Conservation (phyloP, 192 early-diverging fungal genomes). For the Podila verticillata region DNA sequence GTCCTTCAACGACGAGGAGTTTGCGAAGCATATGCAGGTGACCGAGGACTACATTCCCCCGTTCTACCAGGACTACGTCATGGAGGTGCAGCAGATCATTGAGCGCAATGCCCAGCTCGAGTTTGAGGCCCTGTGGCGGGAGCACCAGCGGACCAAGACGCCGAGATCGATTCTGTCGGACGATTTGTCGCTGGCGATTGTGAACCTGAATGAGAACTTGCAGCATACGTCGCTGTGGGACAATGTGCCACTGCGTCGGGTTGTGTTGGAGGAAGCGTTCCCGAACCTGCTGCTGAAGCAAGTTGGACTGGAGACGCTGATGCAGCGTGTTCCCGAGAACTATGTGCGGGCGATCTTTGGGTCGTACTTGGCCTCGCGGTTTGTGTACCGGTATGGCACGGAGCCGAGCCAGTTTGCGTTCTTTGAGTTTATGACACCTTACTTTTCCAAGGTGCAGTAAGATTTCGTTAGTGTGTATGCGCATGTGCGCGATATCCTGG, state of each 20-base stretch:
- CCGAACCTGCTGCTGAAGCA: slow-evolving; percentile 90
- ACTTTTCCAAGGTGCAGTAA: slow-evolving; percentile 52
- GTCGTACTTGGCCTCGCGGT: slow-evolving; percentile 91
- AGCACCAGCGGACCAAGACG: slow-evolving; percentile 79
- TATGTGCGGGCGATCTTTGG: slow-evolving; percentile 99
- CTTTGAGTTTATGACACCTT: slow-evolving; percentile 91
- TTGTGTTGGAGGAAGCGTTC: slow-evolving; percentile 91
- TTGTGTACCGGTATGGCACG: slow-evolving; percentile 97
- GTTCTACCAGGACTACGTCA: slow-evolving; percentile 95
- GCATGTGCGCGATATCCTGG: too few species aligned
- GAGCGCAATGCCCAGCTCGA: slow-evolving; percentile 95
- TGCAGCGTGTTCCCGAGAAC: slow-evolving; percentile 90
- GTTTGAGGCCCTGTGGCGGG: slow-evolving; percentile 96
- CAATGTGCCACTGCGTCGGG: slow-evolving; percentile 81
- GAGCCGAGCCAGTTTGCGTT: slow-evolving; percentile 96
- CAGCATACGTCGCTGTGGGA: slow-evolving; percentile 94
- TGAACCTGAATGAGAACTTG: slow-evolving; percentile 91
- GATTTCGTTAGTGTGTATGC: neutral
- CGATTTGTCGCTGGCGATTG: slow-evolving; percentile 89
- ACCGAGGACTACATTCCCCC: slow-evolving; percentile 76
- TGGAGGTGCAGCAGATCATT: slow-evolving; percentile 91
- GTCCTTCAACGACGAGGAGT: slow-evolving; percentile 91
- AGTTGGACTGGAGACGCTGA: slow-evolving; percentile 86
- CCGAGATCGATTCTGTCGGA: slow-evolving; percentile 90
- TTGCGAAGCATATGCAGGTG: slow-evolving; percentile 91